Evolutionary conservation across 2,329 filamentous ascomycete genomes (phyloP).

Genomic region (Trichoderma harzianum): DNA sequence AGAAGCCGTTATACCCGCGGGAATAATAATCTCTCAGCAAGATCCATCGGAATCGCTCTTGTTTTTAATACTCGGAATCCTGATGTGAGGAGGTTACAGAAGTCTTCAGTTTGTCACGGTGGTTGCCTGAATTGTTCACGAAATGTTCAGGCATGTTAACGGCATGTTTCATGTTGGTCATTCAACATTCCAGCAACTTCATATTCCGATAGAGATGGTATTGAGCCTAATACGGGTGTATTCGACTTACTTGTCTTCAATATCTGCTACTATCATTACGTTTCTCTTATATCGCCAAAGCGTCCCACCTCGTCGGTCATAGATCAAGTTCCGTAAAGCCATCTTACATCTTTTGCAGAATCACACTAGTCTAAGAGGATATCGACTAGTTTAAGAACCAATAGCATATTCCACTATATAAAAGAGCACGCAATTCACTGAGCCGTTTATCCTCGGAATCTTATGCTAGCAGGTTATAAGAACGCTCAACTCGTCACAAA

Average conservation of each 20-base stretch:
- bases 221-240: neutral
- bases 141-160: neutral
- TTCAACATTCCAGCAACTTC: neutral
- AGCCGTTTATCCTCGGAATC: neutral
- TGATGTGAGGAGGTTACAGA: neutral
- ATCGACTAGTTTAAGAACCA: neutral
- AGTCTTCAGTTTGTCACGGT: neutral
- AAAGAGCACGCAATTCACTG: neutral
- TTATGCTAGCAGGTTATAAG: neutral
- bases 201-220: neutral
- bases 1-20: neutral
- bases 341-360: neutral
- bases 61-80: neutral
- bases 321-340: neutral
- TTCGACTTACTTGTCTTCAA: neutral
- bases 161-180: neutral
- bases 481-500: neutral
- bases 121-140: neutral
- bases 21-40: neutral
- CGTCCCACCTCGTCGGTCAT: neutral
- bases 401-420: neutral
- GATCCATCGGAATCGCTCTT: neutral
- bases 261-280: neutral
- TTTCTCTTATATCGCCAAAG: neutral
- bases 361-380: neutral